These are phyloP conservation scores for Aspergillus alliaceus DNA, from an alignment of 2,329 filamentous ascomycete genomes.

Conservation along the genomic window DNA sequence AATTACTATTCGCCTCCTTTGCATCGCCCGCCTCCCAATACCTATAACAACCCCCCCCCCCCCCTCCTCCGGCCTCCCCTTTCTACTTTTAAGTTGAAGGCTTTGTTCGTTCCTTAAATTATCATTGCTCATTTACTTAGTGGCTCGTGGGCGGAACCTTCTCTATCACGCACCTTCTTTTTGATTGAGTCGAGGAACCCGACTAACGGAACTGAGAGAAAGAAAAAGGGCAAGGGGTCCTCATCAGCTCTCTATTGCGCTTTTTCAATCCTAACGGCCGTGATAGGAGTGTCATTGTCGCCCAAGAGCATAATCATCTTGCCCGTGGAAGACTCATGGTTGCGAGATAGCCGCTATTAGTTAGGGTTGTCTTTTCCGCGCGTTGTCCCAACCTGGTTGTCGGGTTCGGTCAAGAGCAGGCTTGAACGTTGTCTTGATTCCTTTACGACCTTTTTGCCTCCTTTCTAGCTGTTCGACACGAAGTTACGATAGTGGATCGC, in stretches of 20 bases:
- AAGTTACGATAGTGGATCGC: neutral
- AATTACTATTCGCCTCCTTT: slow-evolving; percentile 10
- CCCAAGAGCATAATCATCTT: neutral
- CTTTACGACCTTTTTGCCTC: neutral
- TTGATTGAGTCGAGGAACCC: slow-evolving; percentile 2
- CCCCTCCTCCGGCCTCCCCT: slow-evolving; percentile 2
- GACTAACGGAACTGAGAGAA: neutral
- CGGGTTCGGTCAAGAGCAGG: neutral
- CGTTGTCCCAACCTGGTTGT: neutral
- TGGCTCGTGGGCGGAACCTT: slow-evolving; percentile 8
- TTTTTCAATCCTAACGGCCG: neutral
- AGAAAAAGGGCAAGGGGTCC: slow-evolving; percentile 1
- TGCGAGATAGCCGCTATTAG: neutral
- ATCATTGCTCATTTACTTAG: neutral
- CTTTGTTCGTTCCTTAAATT: slow-evolving; percentile 8
- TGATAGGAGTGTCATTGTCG: neutral
- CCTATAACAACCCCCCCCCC: too few species aligned
- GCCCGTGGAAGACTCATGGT: neutral
- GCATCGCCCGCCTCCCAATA: slow-evolving; percentile 4
- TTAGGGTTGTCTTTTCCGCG: slow-evolving; percentile 1
- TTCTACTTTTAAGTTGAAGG: slow-evolving; percentile 2
- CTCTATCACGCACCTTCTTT: slow-evolving; percentile 4
- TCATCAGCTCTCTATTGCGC: neutral
- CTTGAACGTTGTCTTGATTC: neutral
- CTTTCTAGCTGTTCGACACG: neutral